phyloP scores from a whole-genome alignment of 257 asterid genomes.

The Salvia splendens region DNA sequence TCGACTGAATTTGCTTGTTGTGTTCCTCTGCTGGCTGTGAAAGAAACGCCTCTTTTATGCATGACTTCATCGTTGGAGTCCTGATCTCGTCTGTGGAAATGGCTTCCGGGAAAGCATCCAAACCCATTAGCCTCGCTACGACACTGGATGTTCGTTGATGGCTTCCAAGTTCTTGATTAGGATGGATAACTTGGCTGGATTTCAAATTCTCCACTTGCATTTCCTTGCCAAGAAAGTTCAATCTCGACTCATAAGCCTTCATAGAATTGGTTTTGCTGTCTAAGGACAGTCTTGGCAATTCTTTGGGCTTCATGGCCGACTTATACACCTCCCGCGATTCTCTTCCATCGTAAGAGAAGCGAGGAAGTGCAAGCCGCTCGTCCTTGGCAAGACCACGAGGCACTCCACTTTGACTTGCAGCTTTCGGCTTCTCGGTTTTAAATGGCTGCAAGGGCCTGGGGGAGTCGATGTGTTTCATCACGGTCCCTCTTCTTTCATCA shows the following conservation, averaged over 20 bases:
- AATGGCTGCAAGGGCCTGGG: slow-evolving; percentile 76
- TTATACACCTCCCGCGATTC: slow-evolving; percentile 57
- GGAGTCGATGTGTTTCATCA: slow-evolving; percentile 83
- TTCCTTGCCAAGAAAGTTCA: slow-evolving; percentile 36
- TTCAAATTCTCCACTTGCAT: slow-evolving; percentile 38
- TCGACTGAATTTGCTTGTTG: slow-evolving; percentile 42
- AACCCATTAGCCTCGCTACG: slow-evolving; percentile 92
- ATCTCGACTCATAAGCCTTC: slow-evolving; percentile 58
- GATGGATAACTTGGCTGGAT: slow-evolving; percentile 27
- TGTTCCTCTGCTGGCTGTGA: slow-evolving; percentile 36
- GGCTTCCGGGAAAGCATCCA: slow-evolving; percentile 65
- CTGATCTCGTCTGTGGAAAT: slow-evolving; percentile 39
- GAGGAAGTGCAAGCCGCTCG: slow-evolving; percentile 50
- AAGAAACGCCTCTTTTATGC: slow-evolving; percentile 37
- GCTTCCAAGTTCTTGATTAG: slow-evolving; percentile 50
- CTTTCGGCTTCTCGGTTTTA: slow-evolving; percentile 43
- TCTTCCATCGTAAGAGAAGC: slow-evolving; percentile 85
- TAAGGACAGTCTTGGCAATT: slow-evolving; percentile 78
- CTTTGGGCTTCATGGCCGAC: slow-evolving; percentile 58
- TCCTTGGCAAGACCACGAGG: slow-evolving; percentile 45
- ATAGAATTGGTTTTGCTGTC: slow-evolving; percentile 77
- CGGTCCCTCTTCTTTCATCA: slow-evolving; percentile 53
- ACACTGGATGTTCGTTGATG: slow-evolving; percentile 62
- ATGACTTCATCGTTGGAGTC: slow-evolving; percentile 36
- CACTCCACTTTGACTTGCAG: slow-evolving; percentile 37